These are phyloP conservation scores for Hypoxylon sp. DNA, from an alignment of 2,329 filamentous ascomycete genomes.

Conservation along the genomic window DNA sequence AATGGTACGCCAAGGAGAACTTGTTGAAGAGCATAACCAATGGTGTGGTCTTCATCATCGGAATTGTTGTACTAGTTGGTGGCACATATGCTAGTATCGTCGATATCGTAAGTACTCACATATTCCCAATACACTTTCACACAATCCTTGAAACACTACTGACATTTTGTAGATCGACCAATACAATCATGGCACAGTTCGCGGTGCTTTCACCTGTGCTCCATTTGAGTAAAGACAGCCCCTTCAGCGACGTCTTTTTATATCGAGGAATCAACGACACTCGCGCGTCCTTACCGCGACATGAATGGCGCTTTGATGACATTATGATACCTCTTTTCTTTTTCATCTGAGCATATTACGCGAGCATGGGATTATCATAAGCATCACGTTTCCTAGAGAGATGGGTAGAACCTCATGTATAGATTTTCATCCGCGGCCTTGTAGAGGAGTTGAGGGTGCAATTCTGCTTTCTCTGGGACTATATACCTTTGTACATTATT, in stretches of 20 bases:
- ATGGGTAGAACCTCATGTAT: conserved; percentile 25
- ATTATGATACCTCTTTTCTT: conserved; percentile 34
- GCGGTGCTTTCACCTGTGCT: conserved; percentile 50
- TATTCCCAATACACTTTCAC: background rate
- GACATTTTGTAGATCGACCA: conserved; percentile 45
- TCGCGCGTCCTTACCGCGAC: conserved; percentile 10
- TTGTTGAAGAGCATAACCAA: conserved; percentile 47
- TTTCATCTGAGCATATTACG: conserved; percentile 22
- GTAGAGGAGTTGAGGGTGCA: conserved; percentile 29
- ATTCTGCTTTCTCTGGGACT: conserved; percentile 17
- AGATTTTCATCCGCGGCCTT: conserved; percentile 12
- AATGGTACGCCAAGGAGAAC: conserved; percentile 51
- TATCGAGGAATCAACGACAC: conserved; percentile 10
- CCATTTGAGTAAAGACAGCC: conserved; percentile 41
- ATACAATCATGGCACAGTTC: conserved; percentile 45
- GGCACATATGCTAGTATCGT: conserved; percentile 54
- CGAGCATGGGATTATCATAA: conserved; percentile 26
- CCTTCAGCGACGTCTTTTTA: conserved; percentile 1
- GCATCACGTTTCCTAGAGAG: conserved; percentile 25
- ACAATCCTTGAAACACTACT: conserved; percentile 14
- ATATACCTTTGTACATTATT: conserved; percentile 34
- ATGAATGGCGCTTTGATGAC: conserved; percentile 28
- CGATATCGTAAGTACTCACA: conserved; percentile 53
- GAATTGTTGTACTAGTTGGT: conserved; percentile 52
- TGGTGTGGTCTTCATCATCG: conserved; percentile 51